These are phyloP conservation scores for Mycena galopus DNA, from an alignment of 768 basidiomycete genomes.

Conservation along the genomic window DNA sequence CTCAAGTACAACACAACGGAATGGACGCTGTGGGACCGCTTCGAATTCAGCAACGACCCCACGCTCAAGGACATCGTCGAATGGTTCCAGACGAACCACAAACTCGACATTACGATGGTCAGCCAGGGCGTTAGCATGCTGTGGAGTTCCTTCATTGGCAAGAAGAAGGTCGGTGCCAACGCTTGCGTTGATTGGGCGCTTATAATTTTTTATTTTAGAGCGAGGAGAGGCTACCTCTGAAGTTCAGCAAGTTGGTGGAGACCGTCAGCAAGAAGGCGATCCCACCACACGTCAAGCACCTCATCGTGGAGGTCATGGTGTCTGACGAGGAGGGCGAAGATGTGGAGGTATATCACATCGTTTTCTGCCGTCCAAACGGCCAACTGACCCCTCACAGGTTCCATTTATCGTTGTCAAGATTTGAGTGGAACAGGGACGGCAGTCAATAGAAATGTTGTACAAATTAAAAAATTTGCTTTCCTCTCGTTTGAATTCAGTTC, in stretches of 20 bases:
- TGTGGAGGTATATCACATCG: slow-evolving; percentile 76
- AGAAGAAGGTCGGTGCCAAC: slow-evolving; percentile 84
- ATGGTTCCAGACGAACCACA: slow-evolving; percentile 88
- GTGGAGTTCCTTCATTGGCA: slow-evolving; percentile 94
- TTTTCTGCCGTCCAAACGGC: neutral
- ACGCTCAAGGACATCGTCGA: slow-evolving; percentile 87
- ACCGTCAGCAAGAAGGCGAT: slow-evolving; percentile 95
- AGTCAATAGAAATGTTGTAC: slow-evolving; percentile 29
- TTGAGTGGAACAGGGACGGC: slow-evolving; percentile 44
- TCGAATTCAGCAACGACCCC: slow-evolving; percentile 92
- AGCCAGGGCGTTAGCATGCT: slow-evolving; percentile 98
- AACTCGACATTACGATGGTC: slow-evolving; percentile 93
- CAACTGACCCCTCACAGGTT: slow-evolving; percentile 59
- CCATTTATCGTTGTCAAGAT: slow-evolving; percentile 86
- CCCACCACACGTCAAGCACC: slow-evolving; percentile 83
- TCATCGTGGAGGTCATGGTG: slow-evolving; percentile 95
- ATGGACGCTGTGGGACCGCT: slow-evolving; percentile 99
- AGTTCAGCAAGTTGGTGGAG: slow-evolving; percentile 92
- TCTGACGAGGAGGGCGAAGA: slow-evolving; percentile 94
- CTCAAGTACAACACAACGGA: slow-evolving; percentile 89
- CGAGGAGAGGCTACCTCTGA: slow-evolving; percentile 89
- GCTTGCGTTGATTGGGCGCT: neutral
- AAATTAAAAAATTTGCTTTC: neutral
- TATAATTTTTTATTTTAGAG: slow-evolving; percentile 62
- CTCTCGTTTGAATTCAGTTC: neutral